Evolutionary conservation across 192 early-diverging fungal genomes (phyloP), one percentile per base, ranked within the genome.

Genomic region (Paraglomus brasilianum): DNA sequence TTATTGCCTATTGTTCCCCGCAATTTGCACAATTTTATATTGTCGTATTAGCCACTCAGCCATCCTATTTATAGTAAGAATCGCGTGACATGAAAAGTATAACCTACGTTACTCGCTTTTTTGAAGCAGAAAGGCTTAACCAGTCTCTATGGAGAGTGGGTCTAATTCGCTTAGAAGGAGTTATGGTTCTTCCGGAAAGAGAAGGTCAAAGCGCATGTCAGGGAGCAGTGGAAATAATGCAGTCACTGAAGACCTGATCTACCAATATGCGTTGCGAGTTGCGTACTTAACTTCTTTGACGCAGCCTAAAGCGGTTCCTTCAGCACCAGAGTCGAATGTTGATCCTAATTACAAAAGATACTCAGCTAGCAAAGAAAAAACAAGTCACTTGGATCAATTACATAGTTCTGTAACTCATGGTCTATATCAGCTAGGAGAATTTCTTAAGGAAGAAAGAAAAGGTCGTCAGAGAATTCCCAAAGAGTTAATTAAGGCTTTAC

Each of bases 401-500:
- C 10, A 30, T 6, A 17, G 19, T 11, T 30, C 53, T 19, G 21
- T 56, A 4, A 24, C 53, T 11, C 36, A 17, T 10, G 53, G 53
- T 11, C 21, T 56, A 17, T 56, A 1, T 10, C 53, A 56, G 21
- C 21, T 50, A 5, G 21, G 51, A 6, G 47, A 50, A n/a, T 13
- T 66, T 50, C 39, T 50, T 39, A 66, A 66, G 40, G 63, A 66
- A 51, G 64, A 66, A 5, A 66, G 48, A 50, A 66, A 66, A 30
- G 21, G 36, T 4, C 24, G 53, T 52, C 71, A 24, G 68, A 82
- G 64, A 74, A 77, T 82, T 30, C 79, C 80, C 5, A 80, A 77
- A 41, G 81, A 81, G 46, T 64, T 84, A 5, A 72, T 81, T 5
- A 75, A 77, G 45, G 80, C 66, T 0, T 51, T 86, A 9, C 30